phyloP scores from a whole-genome alignment of 352 stramenopile species.

The Phytophthora macrochlamydospora region DNA sequence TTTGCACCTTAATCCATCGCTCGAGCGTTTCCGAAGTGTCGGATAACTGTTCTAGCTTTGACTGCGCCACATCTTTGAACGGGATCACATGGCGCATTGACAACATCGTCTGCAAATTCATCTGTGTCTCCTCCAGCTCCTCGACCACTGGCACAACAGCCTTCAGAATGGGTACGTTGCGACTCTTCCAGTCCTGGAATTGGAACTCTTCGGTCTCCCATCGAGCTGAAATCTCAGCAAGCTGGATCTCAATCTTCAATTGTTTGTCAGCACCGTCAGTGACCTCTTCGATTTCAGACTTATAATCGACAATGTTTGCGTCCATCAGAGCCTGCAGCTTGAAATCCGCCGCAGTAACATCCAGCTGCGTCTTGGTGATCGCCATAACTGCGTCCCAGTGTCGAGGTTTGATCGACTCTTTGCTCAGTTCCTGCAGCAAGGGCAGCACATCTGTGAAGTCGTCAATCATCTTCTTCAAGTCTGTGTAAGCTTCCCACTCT shows the following conservation, averaged over 20 bases:
- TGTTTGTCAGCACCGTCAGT: constrained; percentile 98
- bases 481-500: constrained; percentile 97
- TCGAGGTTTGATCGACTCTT: constrained; percentile 95
- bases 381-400: constrained; percentile 98
- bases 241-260: constrained; percentile 96
- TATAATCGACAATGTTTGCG: constrained; percentile 90
- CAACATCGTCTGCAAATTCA: constrained; percentile 98
- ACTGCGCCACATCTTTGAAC: constrained; percentile 96
- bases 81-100: constrained; percentile 97
- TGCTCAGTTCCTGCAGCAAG: constrained; percentile 96
- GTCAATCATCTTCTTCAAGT: constrained; percentile 97
- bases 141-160: constrained; percentile 96
- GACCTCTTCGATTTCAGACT: constrained; percentile 97
- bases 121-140: constrained; percentile 97
- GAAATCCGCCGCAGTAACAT: constrained; percentile 95
- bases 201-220: constrained; percentile 96
- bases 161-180: constrained; percentile 96
- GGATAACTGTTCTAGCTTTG: constrained; percentile 93
- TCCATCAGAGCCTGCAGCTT: constrained; percentile 96
- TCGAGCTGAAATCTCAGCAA: constrained; percentile 93
- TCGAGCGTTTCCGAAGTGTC: constrained; percentile 98
- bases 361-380: constrained; percentile 92
- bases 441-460: constrained; percentile 98
- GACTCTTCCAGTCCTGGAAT: constrained; percentile 94
- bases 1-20: constrained; percentile 98